phyloP scores from a whole-genome alignment of 1,284 basidiomycete species.

The Cutaneotrichosporon sp. region DNA sequence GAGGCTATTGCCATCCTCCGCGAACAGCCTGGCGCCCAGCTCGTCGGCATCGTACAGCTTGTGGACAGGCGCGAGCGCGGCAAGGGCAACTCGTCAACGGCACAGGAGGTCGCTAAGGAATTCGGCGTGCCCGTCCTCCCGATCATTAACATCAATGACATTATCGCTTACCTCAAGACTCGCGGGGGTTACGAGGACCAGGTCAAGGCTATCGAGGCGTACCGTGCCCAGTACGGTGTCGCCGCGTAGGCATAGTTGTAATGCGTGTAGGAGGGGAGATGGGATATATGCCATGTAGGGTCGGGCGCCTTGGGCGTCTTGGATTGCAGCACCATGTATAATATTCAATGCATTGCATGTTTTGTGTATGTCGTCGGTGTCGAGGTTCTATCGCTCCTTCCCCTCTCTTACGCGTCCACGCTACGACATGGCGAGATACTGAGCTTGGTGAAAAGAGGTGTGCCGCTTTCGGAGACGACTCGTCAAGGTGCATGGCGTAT shows the following conservation, averaged over 20 bases:
- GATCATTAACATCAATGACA: conserved; percentile 75
- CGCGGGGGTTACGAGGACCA: conserved; percentile 65
- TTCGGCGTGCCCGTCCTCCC: conserved; percentile 70
- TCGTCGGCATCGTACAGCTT: conserved; percentile 87
- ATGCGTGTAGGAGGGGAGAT: too few relatives aligned
- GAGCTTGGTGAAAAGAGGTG: too few relatives aligned
- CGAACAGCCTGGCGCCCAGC: conserved; percentile 64
- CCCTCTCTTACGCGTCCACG: too few relatives aligned
- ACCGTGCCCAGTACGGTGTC: conserved; percentile 75
- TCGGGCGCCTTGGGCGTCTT: not conserved
- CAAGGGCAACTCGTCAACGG: conserved; percentile 63
- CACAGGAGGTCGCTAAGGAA: conserved; percentile 78
- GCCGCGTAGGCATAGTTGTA: conserved; percentile 17
- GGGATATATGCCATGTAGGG: not conserved
- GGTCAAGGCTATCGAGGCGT: conserved; percentile 72
- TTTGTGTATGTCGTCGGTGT: not conserved
- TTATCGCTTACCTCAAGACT: conserved; percentile 77
- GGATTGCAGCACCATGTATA: not conserved
- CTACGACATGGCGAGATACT: too few relatives aligned
- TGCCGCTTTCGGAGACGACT: too few relatives aligned
- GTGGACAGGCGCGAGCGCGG: conserved; percentile 90
- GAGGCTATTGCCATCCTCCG: conserved; percentile 72
- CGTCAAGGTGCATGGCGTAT: too few relatives aligned
- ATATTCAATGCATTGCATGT: conserved; percentile 8
- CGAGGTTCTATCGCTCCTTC: too few relatives aligned